A percentile compares a stretch with the other conserved stretches of the same genome.
Evolutionary conservation across 768 basidiomycete genomes (phyloP).

Genomic region (Psilocybe cyanescens): DNA sequence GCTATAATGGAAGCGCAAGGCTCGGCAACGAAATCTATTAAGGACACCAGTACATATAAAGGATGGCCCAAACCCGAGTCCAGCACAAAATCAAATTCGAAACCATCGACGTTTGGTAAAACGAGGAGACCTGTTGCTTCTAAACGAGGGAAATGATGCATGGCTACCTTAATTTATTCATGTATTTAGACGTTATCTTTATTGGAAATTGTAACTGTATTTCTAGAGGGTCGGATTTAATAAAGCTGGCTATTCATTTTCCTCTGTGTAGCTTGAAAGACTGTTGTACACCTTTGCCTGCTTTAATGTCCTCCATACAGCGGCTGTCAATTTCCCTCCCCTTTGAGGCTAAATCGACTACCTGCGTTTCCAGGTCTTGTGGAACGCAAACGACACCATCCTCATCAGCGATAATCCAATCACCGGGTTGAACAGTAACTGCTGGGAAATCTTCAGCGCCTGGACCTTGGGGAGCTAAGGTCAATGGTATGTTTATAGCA

Average conservation of each 20-base stretch:
- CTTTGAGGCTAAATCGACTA: constrained; percentile 59
- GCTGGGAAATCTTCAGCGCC: constrained; percentile 52
- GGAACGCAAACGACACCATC: constrained; percentile 91
- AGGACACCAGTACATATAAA: constrained; percentile 13
- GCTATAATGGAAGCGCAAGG: constrained; percentile 76
- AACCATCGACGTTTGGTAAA: constrained; percentile 8
- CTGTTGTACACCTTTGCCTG: constrained; percentile 73
- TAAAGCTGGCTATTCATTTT: constrained; percentile 25
- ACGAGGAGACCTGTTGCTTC: constrained; percentile 12
- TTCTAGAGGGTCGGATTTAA: neutral
- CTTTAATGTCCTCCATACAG: constrained; percentile 76
- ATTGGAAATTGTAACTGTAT: constrained; percentile 17
- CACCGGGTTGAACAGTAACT: constrained; percentile 69
- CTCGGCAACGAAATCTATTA: constrained; percentile 31
- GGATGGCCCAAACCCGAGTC: constrained; percentile 24
- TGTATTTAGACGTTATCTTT: neutral
- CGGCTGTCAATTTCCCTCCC: constrained; percentile 68
- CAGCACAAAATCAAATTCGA: constrained; percentile 8
- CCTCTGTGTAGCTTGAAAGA: constrained; percentile 83
- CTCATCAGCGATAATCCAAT: constrained; percentile 84
- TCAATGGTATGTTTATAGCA: constrained; percentile 68
- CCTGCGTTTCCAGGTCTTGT: constrained; percentile 50
- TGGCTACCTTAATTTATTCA: neutral
- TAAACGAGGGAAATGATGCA: constrained; percentile 17
- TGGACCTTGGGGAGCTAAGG: constrained; percentile 45